These are phyloP conservation scores for Usnea hakonensis DNA, from an alignment of 495 filamentous ascomycete genomes.

Conservation along the genomic window DNA sequence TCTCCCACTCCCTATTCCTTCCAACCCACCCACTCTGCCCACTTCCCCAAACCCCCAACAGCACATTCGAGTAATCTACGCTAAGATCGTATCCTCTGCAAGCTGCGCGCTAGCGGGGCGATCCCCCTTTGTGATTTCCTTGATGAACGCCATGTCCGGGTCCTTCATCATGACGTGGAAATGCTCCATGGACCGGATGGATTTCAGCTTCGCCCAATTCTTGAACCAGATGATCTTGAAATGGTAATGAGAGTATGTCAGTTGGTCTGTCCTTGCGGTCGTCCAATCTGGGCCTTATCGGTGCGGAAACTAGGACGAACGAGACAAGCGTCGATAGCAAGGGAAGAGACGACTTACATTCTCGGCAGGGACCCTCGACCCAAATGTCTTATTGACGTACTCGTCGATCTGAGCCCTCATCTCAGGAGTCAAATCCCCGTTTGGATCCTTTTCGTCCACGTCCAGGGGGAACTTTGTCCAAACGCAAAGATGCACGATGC, in stretches of 20 bases:
- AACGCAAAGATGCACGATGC: conserved; percentile 74
- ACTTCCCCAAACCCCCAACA: no score
- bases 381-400: conserved; percentile 60
- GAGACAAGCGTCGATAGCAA: background rate
- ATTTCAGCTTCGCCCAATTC: conserved; percentile 78
- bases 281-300: no score
- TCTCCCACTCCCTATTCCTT: no score
- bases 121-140: conserved; percentile 67
- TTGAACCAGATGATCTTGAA: conserved; percentile 76
- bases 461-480: conserved; percentile 83
- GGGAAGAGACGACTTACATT: conserved; percentile 28
- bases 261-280: no score
- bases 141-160: conserved; percentile 59
- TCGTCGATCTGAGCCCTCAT: conserved; percentile 56
- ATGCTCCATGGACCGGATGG: conserved; percentile 80
- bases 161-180: conserved; percentile 87
- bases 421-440: conserved; percentile 56
- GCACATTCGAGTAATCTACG: background rate
- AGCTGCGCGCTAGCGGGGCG: background rate
- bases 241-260: conserved; percentile 6
- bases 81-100: background rate
- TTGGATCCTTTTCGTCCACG: conserved; percentile 48
- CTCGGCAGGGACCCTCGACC: conserved; percentile 39
- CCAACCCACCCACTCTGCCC: no score
- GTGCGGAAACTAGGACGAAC: background rate